Evolutionary conservation across 2,329 filamentous ascomycete genomes (phyloP).

Genomic region (Cryoendolithus antarcticus): DNA sequence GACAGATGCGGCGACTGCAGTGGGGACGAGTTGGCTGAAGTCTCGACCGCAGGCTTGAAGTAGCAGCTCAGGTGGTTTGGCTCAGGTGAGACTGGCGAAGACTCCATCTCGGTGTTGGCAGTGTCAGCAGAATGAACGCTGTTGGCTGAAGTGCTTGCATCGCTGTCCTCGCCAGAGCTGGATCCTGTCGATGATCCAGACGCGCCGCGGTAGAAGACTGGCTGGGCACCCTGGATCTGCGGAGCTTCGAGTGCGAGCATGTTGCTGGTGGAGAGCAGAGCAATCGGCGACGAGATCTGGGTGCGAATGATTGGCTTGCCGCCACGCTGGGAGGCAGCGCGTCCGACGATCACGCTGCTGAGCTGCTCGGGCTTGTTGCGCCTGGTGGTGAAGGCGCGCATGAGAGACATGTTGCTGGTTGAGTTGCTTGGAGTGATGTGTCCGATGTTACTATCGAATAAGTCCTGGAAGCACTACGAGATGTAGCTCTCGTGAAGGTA

Average conservation of each 20-base stretch:
- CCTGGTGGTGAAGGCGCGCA: constrained; percentile 62
- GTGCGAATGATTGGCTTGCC: constrained; percentile 41
- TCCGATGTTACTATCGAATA: not conserved
- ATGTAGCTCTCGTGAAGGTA: not conserved
- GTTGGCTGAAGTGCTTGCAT: constrained; percentile 38
- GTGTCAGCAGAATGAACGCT: constrained; percentile 50
- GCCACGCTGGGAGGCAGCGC: constrained; percentile 35
- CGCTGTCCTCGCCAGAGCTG: constrained; percentile 60
- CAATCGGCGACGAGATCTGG: constrained; percentile 78
- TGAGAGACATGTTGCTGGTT: constrained; percentile 41
- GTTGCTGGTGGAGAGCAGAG: constrained; percentile 88
- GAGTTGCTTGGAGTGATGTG: constrained; percentile 2
- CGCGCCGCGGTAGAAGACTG: constrained; percentile 15
- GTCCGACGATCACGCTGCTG: constrained; percentile 19
- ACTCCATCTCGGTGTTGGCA: constrained; percentile 51
- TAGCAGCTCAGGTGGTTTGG: constrained; percentile 45
- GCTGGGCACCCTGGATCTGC: constrained; percentile 44
- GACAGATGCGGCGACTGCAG: constrained; percentile 47
- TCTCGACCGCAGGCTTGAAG: constrained; percentile 39
- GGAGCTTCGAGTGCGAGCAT: constrained; percentile 92
- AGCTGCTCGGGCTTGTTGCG: constrained; percentile 44
- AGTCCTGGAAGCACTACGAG: not conserved
- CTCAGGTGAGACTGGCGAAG: constrained; percentile 36
- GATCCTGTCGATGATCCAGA: constrained; percentile 36
- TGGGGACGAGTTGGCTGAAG: constrained; percentile 11